Evolutionary conservation across 2,329 filamentous ascomycete species (phyloP).

Genomic region (Claviceps africana): DNA sequence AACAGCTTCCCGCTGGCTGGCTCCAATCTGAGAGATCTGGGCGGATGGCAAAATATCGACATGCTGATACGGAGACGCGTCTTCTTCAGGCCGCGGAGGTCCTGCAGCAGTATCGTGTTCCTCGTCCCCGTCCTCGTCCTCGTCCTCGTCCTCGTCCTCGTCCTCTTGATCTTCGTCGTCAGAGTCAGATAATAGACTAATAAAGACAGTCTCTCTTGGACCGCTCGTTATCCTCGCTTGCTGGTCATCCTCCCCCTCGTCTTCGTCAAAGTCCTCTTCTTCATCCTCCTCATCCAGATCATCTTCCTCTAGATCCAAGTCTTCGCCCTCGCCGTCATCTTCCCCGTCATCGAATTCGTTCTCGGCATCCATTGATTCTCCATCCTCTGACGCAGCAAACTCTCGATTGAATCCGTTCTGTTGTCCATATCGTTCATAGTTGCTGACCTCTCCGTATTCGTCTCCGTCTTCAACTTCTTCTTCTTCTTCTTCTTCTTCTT

Average conservation of each 20-base stretch:
- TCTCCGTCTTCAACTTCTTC: constrained; percentile 11
- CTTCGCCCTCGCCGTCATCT: constrained; percentile 2
- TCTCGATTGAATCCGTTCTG: background rate
- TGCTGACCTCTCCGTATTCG: background rate
- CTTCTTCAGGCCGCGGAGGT: background rate
- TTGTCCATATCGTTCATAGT: background rate
- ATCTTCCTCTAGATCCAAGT: background rate
- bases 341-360: constrained; percentile 9
- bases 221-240: constrained; percentile 6
- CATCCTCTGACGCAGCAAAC: constrained; percentile 6
- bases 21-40: background rate
- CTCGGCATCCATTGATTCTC: constrained; percentile 14
- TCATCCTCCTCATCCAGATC: background rate
- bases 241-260: constrained; percentile 6
- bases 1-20: background rate
- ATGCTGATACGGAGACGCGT: background rate
- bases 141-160: background rate
- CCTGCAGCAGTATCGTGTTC: background rate
- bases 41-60: background rate
- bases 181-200: constrained; percentile 33
- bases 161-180: background rate
- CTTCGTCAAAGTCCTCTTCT: constrained; percentile 6
- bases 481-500: constrained; percentile 15
- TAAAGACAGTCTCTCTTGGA: constrained; percentile 26
- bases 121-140: background rate